Base-by-base conservation (phyloP, 2,329 filamentous ascomycete genomes). In the Monilinia laxa region DNA sequence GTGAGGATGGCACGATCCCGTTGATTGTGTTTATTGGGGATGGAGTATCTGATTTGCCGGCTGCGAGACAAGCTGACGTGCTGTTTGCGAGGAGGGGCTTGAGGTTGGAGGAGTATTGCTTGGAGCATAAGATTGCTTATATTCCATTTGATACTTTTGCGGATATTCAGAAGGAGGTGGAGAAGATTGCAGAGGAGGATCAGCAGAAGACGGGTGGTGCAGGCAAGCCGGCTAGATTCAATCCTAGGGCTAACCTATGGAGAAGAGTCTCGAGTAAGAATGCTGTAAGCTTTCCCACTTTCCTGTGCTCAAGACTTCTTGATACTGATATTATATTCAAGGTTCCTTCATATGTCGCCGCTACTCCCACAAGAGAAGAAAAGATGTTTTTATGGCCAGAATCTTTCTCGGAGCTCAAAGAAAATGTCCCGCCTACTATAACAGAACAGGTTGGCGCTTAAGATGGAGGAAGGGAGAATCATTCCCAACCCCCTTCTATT, bases 1-100 rank as follows among this genome's bases (percentile, higher is more conserved):
- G 82, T 68, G 83, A 85, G 20, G 84, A 89, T 67, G 86, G 84
- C 65, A 85, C 85, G 2, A 82, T 89, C 57, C 87, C 87, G 0
- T 79, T 90, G 62, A 88, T 90, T 71, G 80, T 90, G 63, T 90
- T 90, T 78, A 89, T 90, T 70, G 87, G 88, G 59, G 88, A 90
- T 73, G 88, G 87, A 28, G 86, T 90, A 7, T 88, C 85, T 0
- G 88, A 90, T 73, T 80, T 90, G 1, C 83, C 88, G 0, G 87
- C 87, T 3, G 87, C 88, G 0, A 80, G 86, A 40, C 82, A 90
- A 73, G 86, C 87, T 1, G 88, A 90, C 73, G 85, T 90, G 0
- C 82, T 90, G 14, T 90, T 90, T 73, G 87, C 88, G 0, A 82
- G 87, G 14, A 81, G 83, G n/a, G 87, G 87, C 0, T 79, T 90